These are phyloP conservation scores for Trichoderma arundinaceum DNA, from an alignment of 2,329 filamentous ascomycete species.

Conservation along the genomic window DNA sequence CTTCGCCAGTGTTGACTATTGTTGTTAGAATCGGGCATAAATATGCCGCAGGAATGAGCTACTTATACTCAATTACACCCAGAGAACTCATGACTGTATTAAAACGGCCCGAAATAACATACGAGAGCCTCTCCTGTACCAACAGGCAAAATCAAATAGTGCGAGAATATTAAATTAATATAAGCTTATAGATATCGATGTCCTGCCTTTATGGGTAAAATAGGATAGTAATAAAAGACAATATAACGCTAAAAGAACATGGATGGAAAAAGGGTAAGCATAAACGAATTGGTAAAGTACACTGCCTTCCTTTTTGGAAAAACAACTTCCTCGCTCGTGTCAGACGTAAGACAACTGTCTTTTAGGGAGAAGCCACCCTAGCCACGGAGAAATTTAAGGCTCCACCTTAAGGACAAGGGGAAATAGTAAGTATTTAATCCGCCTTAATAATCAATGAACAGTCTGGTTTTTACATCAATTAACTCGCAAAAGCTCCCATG, in stretches of 20 bases:
- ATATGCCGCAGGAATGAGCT: neutral
- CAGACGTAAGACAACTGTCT: neutral
- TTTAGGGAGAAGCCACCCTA: neutral
- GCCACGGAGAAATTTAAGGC: constrained; percentile 5
- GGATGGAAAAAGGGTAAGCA: neutral
- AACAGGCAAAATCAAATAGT: neutral
- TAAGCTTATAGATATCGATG: constrained; percentile 11
- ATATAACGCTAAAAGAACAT: neutral
- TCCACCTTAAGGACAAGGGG: neutral
- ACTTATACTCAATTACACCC: neutral
- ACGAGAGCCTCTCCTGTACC: neutral
- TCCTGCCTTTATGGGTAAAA: constrained; percentile 24
- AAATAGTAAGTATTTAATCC: neutral
- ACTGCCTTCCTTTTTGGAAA: constrained; percentile 23
- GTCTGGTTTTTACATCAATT: no score
- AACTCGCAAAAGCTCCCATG: no score
- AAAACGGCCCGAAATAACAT: constrained; percentile 23
- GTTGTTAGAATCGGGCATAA: no score
- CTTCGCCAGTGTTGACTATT: no score
- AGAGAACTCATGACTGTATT: neutral
- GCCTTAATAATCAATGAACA: no score
- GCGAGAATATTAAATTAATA: neutral
- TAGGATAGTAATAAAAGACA: no score
- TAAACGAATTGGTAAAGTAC: neutral
- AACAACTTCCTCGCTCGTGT: neutral